These are phyloP conservation scores for Corynascus novoguineensis DNA, from an alignment of 495 filamentous ascomycete species.

Conservation along the genomic window DNA sequence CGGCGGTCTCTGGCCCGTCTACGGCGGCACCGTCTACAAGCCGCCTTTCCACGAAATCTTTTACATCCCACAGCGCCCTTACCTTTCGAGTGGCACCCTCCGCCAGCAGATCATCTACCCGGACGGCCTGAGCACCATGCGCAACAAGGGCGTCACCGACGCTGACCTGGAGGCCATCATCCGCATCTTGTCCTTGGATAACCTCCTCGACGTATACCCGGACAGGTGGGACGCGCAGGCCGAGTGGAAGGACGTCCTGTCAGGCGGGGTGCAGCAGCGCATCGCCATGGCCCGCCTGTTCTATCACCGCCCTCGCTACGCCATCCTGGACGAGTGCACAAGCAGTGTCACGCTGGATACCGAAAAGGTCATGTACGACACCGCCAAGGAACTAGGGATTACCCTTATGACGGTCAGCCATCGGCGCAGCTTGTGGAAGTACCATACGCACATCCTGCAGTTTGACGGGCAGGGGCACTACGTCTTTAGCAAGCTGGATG, in stretches of 20 bases:
- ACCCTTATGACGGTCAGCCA: conserved; percentile 96
- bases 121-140: conserved; percentile 81
- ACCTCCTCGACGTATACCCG: conserved; percentile 71
- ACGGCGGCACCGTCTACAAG: conserved; percentile 87
- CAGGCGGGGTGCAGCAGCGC: conserved; percentile 89
- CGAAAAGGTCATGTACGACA: conserved; percentile 95
- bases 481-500: conserved; percentile 86
- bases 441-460: conserved; percentile 87
- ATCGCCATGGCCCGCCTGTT: conserved; percentile 96
- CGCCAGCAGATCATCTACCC: conserved; percentile 97
- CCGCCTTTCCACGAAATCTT: conserved; percentile 88
- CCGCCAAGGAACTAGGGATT: conserved; percentile 81
- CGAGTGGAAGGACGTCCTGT: conserved; percentile 91
- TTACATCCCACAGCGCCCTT: conserved; percentile 95
- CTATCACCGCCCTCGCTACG: conserved; percentile 87
- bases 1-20: conserved; percentile 97
- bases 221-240: conserved; percentile 89
- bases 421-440: conserved; percentile 88
- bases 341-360: conserved; percentile 87
- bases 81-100: conserved; percentile 80
- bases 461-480: conserved; percentile 93
- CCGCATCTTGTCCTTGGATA: conserved; percentile 70
- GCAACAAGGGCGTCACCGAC: conserved; percentile 76
- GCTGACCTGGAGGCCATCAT: conserved; percentile 72
- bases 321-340: conserved; percentile 96